phyloP scores from a whole-genome alignment of 257 asterid species.

The Solanum chmielewskii region DNA sequence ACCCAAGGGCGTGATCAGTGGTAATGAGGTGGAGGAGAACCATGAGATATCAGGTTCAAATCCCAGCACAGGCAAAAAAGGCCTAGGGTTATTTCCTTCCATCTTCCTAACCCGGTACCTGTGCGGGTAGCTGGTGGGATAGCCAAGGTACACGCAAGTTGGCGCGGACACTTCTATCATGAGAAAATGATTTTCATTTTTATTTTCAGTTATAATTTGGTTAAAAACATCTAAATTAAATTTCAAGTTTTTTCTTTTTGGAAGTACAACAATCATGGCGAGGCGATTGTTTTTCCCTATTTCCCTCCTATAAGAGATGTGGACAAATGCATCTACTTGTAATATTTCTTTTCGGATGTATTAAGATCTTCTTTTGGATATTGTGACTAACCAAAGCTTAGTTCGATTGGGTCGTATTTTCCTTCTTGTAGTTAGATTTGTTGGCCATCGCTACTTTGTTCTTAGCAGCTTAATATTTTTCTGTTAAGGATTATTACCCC shows the following conservation, averaged over 20 bases:
- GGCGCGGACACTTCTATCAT: not conserved
- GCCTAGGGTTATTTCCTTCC: not conserved
- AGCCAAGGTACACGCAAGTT: not conserved
- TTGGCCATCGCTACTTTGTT: not conserved
- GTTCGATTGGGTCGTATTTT: not conserved
- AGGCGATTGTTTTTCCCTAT: not conserved
- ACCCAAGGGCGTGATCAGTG: not conserved
- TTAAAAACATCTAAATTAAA: not conserved
- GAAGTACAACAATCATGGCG: not conserved
- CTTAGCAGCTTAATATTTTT: not conserved
- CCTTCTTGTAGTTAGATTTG: not conserved
- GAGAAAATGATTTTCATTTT: not conserved
- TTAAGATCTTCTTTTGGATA: not conserved
- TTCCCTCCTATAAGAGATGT: not conserved
- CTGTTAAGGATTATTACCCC: not conserved
- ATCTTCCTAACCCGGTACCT: not conserved
- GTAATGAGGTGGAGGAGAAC: not conserved
- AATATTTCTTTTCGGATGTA: not conserved
- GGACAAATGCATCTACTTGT: not conserved
- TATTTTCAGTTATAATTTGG: not conserved
- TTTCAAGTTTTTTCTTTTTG: not conserved
- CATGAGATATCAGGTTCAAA: not conserved
- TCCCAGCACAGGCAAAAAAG: not conserved
- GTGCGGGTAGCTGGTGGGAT: not conserved
- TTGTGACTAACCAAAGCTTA: not conserved